These are phyloP conservation scores for Wickerhamomyces alni DNA, from an alignment of 805 yeast genomes.

Conservation along the genomic window DNA sequence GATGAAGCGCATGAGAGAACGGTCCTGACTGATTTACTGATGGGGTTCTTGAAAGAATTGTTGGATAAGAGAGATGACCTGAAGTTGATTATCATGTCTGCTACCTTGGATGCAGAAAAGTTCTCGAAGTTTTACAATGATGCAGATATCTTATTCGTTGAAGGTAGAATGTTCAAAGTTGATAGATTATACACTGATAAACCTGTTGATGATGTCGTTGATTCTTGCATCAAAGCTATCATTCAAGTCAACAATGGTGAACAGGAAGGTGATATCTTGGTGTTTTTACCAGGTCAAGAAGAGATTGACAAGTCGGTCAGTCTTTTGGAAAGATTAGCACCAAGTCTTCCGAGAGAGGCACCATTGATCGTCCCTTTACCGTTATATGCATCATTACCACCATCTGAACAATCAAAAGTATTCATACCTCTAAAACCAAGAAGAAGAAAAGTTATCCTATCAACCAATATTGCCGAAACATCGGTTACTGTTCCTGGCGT, in stretches of 20 bases:
- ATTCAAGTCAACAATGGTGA: slow-evolving; percentile 77
- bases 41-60: slow-evolving; percentile 81
- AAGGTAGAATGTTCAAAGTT: slow-evolving; percentile 87
- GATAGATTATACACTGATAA: slow-evolving; percentile 58
- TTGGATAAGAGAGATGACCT: slow-evolving; percentile 48
- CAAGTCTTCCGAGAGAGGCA: slow-evolving; percentile 63
- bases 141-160: slow-evolving; percentile 82
- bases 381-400: slow-evolving; percentile 89
- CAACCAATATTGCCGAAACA: slow-evolving; percentile 97
- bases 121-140: slow-evolving; percentile 72
- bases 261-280: slow-evolving; percentile 78
- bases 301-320: slow-evolving; percentile 85
- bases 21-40: slow-evolving; percentile 77
- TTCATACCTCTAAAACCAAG: slow-evolving; percentile 59
- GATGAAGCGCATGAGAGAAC: slow-evolving; percentile 99
- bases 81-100: slow-evolving; percentile 86
- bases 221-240: slow-evolving; percentile 64
- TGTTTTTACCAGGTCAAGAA: slow-evolving; percentile 94
- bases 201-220: slow-evolving; percentile 79
- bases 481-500: slow-evolving; percentile 95
- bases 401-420: slow-evolving; percentile 74
- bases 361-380: slow-evolving; percentile 78
- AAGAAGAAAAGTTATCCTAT: slow-evolving; percentile 78
- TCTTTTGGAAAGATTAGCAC: slow-evolving; percentile 52
- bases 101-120: slow-evolving; percentile 87